Evolutionary conservation across 1,284 basidiomycete species (phyloP), one percentile per base, ranked within the genome.

Genomic region (Lentinus polychrous): DNA sequence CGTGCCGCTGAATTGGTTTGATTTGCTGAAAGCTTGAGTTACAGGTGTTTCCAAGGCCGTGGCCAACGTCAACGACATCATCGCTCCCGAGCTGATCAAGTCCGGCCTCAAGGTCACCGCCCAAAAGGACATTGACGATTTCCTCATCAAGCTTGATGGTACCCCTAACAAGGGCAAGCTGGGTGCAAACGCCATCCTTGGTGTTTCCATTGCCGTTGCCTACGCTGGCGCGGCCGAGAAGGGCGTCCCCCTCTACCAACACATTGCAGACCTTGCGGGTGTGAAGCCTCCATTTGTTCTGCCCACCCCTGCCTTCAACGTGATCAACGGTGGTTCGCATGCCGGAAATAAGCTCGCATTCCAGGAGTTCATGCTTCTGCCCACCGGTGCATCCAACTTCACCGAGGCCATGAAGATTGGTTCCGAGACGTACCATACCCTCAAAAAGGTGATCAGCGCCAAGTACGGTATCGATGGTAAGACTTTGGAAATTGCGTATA

Each of bases 311-410:
- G 85, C 91, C 52, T 93, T 97, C 82, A 99, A 99, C 73, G 96
- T 99, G 64, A 99, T 99, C 80, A 99, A 99, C 75, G 96, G 96
- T 72, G 96, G 96, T 57, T 97, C 94, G 57, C 96, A 99, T 71
- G 96, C 96, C 51, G 96, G 96, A 51, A 99, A 99, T 83, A 93
- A 94, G 70, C 90, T 99, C 57, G 94, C 96, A 50, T 94, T 98
- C 91, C 93, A 98, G 76, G 96, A 99, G 75, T 99, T 99, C 79
- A 99, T 99, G 96, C 82, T 99, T 60, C 81, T 98, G 57, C 95
- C 96, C 57, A 96, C 93, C 52, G 95, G 94, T 52, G 94, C 94
- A 48, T 63, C 75, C 48, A 82, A 79, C 56, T 99, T 99, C 81
- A 86, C 91, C 47, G 94, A 99, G 77, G 91, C 96, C 53, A 86